Base-by-base conservation (phyloP, 2,329 filamentous ascomycete genomes). In the Lecanosticta acicola region DNA sequence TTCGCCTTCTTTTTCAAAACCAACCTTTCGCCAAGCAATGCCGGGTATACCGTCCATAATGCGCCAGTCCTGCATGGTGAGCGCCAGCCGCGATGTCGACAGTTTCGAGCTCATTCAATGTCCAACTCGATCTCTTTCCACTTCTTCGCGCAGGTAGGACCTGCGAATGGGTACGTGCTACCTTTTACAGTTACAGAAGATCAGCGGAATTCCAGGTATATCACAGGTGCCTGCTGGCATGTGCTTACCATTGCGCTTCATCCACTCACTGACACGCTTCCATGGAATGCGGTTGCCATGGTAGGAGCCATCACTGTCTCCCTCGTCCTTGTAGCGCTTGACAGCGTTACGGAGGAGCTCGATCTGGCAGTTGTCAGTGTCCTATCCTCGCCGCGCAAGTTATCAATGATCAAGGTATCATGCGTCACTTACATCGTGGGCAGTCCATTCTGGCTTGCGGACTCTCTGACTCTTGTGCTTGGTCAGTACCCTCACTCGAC, bases 391-490 rank as follows among this genome's bases (percentile, higher is more conserved):
- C n/a, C n/a, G n/a, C n/a, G n/a, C n/a, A n/a, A n/a, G n/a, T n/a
- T n/a, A n/a, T n/a, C n/a, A n/a, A n/a, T n/a, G n/a, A n/a, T n/a
- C n/a, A n/a, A n/a, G n/a, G 24, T 11, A 29, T 11, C 5, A 29
- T 11, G 11, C 11, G 24, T 29, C 4, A 74, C 83, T 74, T 66
- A 87, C 84, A 67, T 89, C 84, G 1, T 69, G 65, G 0, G 71
- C 67, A 1, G 64, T 71, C 84, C 84, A 89, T 46, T 74, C 66
- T 0, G 85, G 84, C 63, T 78, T 81, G 5, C 85, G 72, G 2
- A 85, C 77, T 4, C 85, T 71, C 46, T 79, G 72, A 26, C 75
- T 71, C 55, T 79, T 79, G 10, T 68, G 66, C 67, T 86, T 87
- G 5, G 79, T 85, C 56, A 87, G 63, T 2, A 75, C 79, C 3